Evolutionary conservation across 768 basidiomycete genomes (phyloP).

Genomic region (Ephemerocybe angulata): DNA sequence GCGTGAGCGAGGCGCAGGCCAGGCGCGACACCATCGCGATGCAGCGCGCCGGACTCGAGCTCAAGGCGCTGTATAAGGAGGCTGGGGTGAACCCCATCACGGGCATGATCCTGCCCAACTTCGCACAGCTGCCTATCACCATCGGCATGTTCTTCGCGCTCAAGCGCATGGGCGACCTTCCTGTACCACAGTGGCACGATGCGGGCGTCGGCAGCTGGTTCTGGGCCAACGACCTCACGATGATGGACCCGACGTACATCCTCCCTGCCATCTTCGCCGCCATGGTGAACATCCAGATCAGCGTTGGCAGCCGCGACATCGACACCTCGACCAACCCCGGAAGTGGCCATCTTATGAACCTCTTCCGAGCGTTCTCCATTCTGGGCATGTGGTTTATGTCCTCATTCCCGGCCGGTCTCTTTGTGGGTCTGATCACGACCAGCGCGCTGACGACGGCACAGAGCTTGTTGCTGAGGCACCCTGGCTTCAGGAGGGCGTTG

Average conservation of each 20-base stretch:
- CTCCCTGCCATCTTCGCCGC: constrained; percentile 58
- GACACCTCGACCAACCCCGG: constrained; percentile 54
- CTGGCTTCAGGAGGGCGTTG: constrained; percentile 36
- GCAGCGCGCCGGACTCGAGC: constrained; percentile 48
- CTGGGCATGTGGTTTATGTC: constrained; percentile 43
- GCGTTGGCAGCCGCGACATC: constrained; percentile 55
- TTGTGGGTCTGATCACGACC: constrained; percentile 40
- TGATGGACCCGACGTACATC: constrained; percentile 70
- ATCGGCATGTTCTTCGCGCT: constrained; percentile 83
- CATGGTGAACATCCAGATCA: constrained; percentile 67
- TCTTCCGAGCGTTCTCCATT: constrained; percentile 56
- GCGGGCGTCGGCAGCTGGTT: constrained; percentile 58
- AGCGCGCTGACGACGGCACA: constrained; percentile 46
- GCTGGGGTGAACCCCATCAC: constrained; percentile 58
- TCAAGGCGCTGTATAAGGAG: constrained; percentile 55
- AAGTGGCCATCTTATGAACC: constrained; percentile 67
- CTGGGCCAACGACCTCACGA: constrained; percentile 68
- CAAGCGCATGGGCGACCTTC: constrained; percentile 64
- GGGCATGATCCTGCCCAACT: constrained; percentile 43
- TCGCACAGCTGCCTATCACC: constrained; percentile 74
- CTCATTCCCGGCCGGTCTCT: constrained; percentile 57
- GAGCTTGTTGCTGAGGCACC: constrained; percentile 42
- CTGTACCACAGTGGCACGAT: constrained; percentile 68
- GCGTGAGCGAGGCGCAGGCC: constrained; percentile 34
- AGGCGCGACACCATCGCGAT: constrained; percentile 44